Evolutionary conservation across 345 rosid species (phyloP).

Genomic region (Corchorus olitorius): DNA sequence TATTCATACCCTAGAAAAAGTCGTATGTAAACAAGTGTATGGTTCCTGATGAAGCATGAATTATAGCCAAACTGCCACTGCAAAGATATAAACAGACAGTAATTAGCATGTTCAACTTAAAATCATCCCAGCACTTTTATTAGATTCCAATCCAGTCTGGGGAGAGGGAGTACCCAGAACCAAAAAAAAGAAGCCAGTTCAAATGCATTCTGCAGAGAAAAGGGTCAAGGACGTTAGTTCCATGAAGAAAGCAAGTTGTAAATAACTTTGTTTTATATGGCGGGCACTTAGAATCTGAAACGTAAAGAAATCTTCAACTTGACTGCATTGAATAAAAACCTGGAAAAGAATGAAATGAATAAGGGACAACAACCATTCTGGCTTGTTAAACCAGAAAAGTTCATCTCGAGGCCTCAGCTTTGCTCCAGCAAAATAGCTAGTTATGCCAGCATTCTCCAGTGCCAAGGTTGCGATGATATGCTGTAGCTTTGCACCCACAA

Average conservation of each 20-base stretch:
- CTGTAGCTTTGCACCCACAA: slow-evolving; percentile 84
- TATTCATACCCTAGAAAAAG: slow-evolving; percentile 75
- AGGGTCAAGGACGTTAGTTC: not conserved
- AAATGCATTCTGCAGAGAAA: slow-evolving; percentile 76
- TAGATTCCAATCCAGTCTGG: slow-evolving; percentile 19
- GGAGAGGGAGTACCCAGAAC: slow-evolving; percentile 81
- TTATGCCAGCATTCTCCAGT: slow-evolving; percentile 66
- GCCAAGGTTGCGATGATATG: slow-evolving; percentile 92
- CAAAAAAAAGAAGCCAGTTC: slow-evolving; percentile 96
- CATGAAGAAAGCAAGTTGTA: not conserved
- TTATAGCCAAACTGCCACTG: slow-evolving; percentile 98
- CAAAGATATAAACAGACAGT: slow-evolving; percentile 18
- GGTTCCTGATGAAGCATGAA: slow-evolving; percentile 86
- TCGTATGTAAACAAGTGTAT: slow-evolving; percentile 69
- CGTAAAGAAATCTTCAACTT: not conserved
- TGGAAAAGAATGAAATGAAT: slow-evolving; percentile 95
- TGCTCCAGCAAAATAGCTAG: slow-evolving; percentile 46
- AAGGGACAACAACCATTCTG: slow-evolving; percentile 69
- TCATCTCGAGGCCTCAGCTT: slow-evolving; percentile 85
- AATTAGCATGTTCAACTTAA: slow-evolving; percentile 4
- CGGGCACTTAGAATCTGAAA: not conserved
- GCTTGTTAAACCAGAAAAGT: slow-evolving; percentile 96
- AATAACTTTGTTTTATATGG: not conserved
- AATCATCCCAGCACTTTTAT: slow-evolving; percentile 16
- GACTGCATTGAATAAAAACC: slow-evolving; percentile 38